A percentile compares a stretch with the other conserved stretches of the same genome.
phyloP scores from a whole-genome alignment of 2,329 filamentous ascomycete species.

The Leptographium galeiforme region DNA sequence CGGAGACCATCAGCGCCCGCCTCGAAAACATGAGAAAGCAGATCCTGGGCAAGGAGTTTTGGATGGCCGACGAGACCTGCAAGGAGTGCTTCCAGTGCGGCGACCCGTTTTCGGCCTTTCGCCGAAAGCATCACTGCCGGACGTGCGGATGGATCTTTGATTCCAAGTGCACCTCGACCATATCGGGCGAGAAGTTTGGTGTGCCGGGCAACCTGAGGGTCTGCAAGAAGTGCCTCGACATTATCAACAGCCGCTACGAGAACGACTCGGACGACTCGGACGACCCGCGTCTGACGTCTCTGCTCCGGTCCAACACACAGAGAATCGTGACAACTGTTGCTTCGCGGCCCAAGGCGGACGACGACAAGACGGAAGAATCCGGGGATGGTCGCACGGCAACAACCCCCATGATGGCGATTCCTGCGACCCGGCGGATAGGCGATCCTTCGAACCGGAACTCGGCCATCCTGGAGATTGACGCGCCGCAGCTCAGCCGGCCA shows the following conservation, averaged over 20 bases:
- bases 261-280: conserved; percentile 79
- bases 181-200: conserved; percentile 76
- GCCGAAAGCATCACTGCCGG: conserved; percentile 92
- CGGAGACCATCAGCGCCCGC: conserved; percentile 45
- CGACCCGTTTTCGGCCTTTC: conserved; percentile 80
- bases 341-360: conserved; percentile 23
- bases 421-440: conserved; percentile 49
- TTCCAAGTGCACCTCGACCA: conserved; percentile 86
- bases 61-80: conserved; percentile 98
- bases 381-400: conserved; percentile 40
- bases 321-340: conserved; percentile 25
- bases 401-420: conserved; percentile 61
- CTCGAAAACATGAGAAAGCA: conserved; percentile 68
- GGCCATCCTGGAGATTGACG: conserved; percentile 79
- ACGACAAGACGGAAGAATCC: conserved; percentile 25
- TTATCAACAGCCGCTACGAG: conserved; percentile 83
- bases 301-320: conserved; percentile 42
- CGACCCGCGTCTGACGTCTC: conserved; percentile 52
- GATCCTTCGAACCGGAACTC: conserved; percentile 70
- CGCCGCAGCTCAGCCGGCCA: conserved; percentile 73
- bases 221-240: conserved; percentile 81
- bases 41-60: conserved; percentile 87
- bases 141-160: conserved; percentile 98
- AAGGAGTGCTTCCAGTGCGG: conserved; percentile 94
- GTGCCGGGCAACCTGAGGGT: conserved; percentile 75